Evolutionary conservation across 202 grass and related monocot genomes (phyloP).

Genomic region (Carex arenaria): DNA sequence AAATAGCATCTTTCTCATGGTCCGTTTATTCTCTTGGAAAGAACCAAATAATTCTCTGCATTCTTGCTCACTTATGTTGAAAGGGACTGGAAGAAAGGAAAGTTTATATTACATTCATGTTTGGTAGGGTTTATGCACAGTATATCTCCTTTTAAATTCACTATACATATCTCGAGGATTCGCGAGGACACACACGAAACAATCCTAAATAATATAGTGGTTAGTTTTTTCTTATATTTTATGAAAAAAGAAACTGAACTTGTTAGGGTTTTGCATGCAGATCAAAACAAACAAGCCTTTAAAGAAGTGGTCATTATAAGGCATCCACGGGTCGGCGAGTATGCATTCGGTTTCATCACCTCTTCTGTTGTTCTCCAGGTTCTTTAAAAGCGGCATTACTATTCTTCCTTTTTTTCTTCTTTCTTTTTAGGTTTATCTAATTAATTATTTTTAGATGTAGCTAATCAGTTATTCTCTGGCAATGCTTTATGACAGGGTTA

Average conservation of each 20-base stretch:
- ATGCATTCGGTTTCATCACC: slow-evolving; percentile 91
- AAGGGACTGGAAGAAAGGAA: neutral
- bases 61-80: neutral
- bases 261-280: slow-evolving; percentile 37
- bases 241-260: neutral
- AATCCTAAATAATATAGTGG: neutral
- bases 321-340: slow-evolving; percentile 88
- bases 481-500: slow-evolving; percentile 49
- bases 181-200: neutral
- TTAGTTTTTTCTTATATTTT: neutral
- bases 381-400: neutral
- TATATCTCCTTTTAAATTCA: neutral
- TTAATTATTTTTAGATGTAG: slow-evolving; percentile 13
- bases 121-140: neutral
- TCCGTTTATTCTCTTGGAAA: neutral
- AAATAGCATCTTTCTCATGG: neutral
- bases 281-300: slow-evolving; percentile 94
- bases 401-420: neutral
- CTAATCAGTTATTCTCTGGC: neutral
- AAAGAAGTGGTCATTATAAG: slow-evolving; percentile 96
- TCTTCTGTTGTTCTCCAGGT: slow-evolving; percentile 88
- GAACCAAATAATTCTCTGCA: neutral
- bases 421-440: slow-evolving; percentile 14
- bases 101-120: neutral
- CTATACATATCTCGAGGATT: neutral